Evolutionary conservation across 139 green algal species (phyloP), one percentile per base, ranked within the genome.

Genomic region (Asterochloris erici): DNA sequence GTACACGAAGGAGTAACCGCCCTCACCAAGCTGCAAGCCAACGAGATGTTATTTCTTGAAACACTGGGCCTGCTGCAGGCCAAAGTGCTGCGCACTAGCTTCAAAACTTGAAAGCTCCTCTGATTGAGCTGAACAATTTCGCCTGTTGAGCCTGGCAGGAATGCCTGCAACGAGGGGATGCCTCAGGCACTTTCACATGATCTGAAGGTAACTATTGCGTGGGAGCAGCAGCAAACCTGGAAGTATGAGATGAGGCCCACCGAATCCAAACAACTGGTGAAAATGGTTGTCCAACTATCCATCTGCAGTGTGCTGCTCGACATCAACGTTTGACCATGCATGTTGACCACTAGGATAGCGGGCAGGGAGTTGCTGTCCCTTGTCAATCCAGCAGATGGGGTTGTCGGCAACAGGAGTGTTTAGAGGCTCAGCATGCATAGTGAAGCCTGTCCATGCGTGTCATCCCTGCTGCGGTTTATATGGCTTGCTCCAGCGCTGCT

Each of bases 1-100:
- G 61, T 92, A 93, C 0, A 97, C 93, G 68, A 96, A 94, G 11
- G 89, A 91, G 62, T 96, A 97, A 11, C 93, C 93, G 29, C 93
- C 93, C 81, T 97, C 93, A 11, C 91, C 93, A 17, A 97, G 81
- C 88, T 85, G 54, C 14, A 69, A 62, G 14, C 24, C 28, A 82
- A 29, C 0, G 24, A 73, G 64, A 73, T n/a, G 14, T n/a, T 64
- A 2, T 11, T 29, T 68, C 17, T 19, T 61, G 0, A 23, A 19
- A 9, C 74, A 63, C 28, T 21, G 14, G 26, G 21, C 14, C 0
- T 14, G 26, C 11, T 23, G 38, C 38, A 79, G 38, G 11, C 9
- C 66, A 23, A 9, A 0, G 24, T 0, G 23, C 16, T 73, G 71
- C 29, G 63, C 87, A 74, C 79, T 86, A 27, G 68, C 21, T 68